Conservation (phyloP, 768 basidiomycete species). For the Myochromella boudieri region DNA sequence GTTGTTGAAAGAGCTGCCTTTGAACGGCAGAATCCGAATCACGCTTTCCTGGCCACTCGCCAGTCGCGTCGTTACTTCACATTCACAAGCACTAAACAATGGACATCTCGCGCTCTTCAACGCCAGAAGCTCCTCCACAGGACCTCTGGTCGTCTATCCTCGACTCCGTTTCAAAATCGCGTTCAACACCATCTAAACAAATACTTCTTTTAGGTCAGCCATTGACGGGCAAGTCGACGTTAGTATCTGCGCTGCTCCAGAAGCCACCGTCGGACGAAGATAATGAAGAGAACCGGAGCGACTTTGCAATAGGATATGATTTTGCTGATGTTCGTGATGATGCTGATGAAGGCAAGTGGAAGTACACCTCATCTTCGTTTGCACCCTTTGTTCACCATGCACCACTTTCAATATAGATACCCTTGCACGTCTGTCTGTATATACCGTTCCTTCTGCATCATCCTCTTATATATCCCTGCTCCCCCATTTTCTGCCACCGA, state of each 20-base stretch:
- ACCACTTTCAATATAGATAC: conserved; percentile 57
- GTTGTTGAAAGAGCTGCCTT: no score
- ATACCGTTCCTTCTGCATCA: conserved; percentile 85
- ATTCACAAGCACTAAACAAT: conserved; percentile 20
- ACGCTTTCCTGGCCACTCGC: background rate
- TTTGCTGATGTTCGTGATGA: conserved; percentile 91
- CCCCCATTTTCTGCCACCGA: conserved; percentile 78
- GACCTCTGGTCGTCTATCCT: conserved; percentile 95
- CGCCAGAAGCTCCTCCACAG: conserved; percentile 71
- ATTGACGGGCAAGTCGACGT: conserved; percentile 72
- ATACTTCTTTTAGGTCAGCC: conserved; percentile 82
- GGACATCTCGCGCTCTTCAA: conserved; percentile 58
- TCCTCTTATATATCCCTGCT: conserved; percentile 67
- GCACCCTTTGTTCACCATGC: conserved; percentile 2
- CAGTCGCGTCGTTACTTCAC: background rate
- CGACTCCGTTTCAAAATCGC: conserved; percentile 78
- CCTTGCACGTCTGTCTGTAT: conserved; percentile 85
- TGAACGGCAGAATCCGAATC: conserved; percentile 22
- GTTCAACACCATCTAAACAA: conserved; percentile 85
- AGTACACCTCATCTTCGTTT: background rate
- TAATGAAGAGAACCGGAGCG: conserved; percentile 59
- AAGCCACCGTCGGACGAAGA: conserved; percentile 57
- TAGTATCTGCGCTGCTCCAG: conserved; percentile 71
- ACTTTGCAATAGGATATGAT: conserved; percentile 90
- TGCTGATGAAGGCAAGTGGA: conserved; percentile 81